A percentile compares a stretch with the other conserved stretches of the same genome.
Evolutionary conservation across 768 basidiomycete genomes (phyloP).

Genomic region (Boletus patriciae): DNA sequence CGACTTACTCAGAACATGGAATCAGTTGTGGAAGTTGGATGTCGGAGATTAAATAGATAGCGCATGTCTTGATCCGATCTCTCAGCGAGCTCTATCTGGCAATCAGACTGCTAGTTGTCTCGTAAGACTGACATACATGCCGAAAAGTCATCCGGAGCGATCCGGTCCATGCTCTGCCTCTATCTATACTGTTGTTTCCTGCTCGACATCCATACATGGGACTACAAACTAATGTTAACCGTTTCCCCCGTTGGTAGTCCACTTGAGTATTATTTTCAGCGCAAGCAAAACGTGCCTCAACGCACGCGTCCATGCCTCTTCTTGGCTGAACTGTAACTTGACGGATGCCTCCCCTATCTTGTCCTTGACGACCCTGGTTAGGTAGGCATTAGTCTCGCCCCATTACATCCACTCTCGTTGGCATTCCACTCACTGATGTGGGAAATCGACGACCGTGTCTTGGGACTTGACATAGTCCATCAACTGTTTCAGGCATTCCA

Average conservation of each 20-base stretch:
- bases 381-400: background rate
- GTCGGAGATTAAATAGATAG: too few species aligned
- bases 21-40: too few species aligned
- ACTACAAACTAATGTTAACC: slow-evolving; percentile 40
- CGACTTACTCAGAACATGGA: too few species aligned
- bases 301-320: slow-evolving; percentile 94
- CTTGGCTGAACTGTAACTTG: slow-evolving; percentile 91
- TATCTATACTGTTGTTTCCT: background rate
- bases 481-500: slow-evolving; percentile 91
- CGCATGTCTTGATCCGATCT: too few species aligned
- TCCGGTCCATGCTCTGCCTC: too few species aligned
- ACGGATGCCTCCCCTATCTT: slow-evolving; percentile 95
- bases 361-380: slow-evolving; percentile 79
- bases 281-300: slow-evolving; percentile 88
- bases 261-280: slow-evolving; percentile 84
- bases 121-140: too few species aligned
- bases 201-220: background rate
- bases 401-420: background rate
- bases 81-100: too few species aligned
- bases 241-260: slow-evolving; percentile 77
- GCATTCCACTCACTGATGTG: slow-evolving; percentile 71
- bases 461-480: slow-evolving; percentile 81
- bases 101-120: too few species aligned
- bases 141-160: too few species aligned
- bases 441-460: slow-evolving; percentile 72